phyloP scores from a whole-genome alignment of 495 filamentous ascomycete species.

The Podospora pseudopauciseta region DNA sequence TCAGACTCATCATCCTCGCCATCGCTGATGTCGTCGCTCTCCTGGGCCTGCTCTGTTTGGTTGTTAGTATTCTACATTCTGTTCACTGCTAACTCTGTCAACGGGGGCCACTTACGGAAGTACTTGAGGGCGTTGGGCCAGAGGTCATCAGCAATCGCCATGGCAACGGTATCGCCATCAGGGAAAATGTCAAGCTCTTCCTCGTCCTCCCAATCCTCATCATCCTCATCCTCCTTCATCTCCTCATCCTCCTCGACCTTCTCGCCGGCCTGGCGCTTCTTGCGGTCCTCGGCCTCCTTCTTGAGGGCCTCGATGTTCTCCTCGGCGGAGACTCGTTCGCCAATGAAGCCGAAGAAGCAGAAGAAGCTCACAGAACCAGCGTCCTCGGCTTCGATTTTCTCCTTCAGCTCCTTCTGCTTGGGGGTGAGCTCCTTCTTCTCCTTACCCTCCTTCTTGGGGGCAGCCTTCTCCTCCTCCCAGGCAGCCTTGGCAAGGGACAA shows the following conservation, averaged over 20 bases:
- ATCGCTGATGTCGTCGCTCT: conserved; percentile 54
- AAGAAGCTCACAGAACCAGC: conserved; percentile 73
- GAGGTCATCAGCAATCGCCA: conserved; percentile 77
- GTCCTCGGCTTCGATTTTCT: conserved; percentile 49
- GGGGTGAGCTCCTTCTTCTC: conserved; percentile 47
- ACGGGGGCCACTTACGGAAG: conserved; percentile 63
- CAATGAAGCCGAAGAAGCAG: conserved; percentile 76
- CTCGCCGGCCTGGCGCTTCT: conserved; percentile 49
- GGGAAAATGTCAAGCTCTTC: conserved; percentile 72
- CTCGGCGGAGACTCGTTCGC: conserved; percentile 62
- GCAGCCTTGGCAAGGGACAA: conserved; percentile 65
- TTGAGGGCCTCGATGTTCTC: conserved; percentile 54
- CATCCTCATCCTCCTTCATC: conserved; percentile 46
- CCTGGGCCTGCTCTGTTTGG: conserved; percentile 58
- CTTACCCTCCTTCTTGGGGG: conserved; percentile 31
- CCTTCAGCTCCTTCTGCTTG: conserved; percentile 50
- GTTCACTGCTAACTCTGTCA: background rate
- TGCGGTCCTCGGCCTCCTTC: background rate
- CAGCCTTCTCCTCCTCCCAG: conserved; percentile 61
- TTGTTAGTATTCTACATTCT: background rate
- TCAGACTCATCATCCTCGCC: conserved; percentile 46
- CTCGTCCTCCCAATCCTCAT: conserved; percentile 51
- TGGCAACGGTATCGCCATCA: conserved; percentile 72
- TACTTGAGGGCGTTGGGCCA: conserved; percentile 85
- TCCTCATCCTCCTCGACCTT: conserved; percentile 53